Conservation (phyloP, 176 grass and related monocot species). For the Ampelocalamus luodianensis region DNA sequence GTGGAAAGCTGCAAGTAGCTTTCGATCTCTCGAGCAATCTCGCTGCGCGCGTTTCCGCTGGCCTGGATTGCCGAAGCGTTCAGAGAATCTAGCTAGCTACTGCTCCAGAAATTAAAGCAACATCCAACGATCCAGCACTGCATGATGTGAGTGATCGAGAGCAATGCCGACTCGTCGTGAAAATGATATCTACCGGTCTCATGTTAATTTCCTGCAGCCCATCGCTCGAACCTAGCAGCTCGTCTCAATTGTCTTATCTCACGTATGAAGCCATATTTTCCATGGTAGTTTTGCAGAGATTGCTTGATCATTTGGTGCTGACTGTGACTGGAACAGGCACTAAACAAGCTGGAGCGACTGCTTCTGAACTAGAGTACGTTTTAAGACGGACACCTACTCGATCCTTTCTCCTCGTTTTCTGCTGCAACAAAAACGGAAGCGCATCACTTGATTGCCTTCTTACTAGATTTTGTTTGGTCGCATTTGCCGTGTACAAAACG, state of each 20-base stretch:
- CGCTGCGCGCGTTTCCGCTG: not conserved
- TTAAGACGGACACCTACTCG: not conserved
- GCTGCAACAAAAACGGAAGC: not conserved
- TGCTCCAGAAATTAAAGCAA: not conserved
- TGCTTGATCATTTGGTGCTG: not conserved
- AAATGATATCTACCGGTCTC: constrained; percentile 1
- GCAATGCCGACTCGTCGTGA: constrained; percentile 14
- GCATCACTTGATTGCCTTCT: not conserved
- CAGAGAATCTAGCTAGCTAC: constrained; percentile 19
- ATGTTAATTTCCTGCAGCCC: not conserved
- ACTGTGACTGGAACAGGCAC: not conserved
- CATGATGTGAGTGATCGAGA: not conserved
- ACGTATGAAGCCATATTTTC: not conserved
- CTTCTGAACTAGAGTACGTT: not conserved
- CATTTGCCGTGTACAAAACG: not conserved
- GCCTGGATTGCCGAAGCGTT: not conserved
- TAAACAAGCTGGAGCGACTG: not conserved
- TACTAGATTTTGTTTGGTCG: not conserved
- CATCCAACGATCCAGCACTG: not conserved
- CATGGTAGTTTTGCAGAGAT: not conserved
- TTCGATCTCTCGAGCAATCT: constrained; percentile 15
- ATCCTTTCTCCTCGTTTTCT: not conserved
- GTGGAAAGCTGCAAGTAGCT: constrained; percentile 23
- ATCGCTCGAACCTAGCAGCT: not conserved
- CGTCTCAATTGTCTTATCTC: not conserved